These are phyloP conservation scores for Hermanozyma aechmeae DNA, from an alignment of 805 yeast species.

Conservation along the genomic window DNA sequence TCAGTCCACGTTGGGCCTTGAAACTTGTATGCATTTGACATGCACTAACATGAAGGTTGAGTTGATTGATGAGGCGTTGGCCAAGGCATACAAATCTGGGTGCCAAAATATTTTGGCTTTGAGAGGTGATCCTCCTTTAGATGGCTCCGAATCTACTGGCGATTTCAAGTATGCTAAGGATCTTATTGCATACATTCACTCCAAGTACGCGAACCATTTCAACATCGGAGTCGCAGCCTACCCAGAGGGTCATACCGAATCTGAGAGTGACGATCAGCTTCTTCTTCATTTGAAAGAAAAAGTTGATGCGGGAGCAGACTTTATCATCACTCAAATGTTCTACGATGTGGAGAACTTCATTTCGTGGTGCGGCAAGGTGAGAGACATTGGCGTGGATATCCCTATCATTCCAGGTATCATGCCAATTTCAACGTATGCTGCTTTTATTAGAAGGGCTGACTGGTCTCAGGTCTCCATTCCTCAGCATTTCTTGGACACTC, in stretches of 20 bases:
- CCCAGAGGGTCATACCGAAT: conserved; percentile 97
- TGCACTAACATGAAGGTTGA: conserved; percentile 89
- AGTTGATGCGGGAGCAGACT: conserved; percentile 89
- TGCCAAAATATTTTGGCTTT: conserved; percentile 92
- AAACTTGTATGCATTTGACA: conserved; percentile 96
- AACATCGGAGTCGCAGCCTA: conserved; percentile 95
- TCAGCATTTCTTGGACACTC: conserved; percentile 50
- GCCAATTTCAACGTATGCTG: conserved; percentile 95
- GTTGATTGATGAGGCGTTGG: conserved; percentile 75
- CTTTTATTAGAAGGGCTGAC: conserved; percentile 85
- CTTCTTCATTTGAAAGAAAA: conserved; percentile 71
- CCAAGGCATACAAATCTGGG: conserved; percentile 80
- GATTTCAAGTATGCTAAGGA: conserved; percentile 86
- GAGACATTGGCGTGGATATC: conserved; percentile 63
- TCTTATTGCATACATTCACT: conserved; percentile 65
- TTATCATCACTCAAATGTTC: conserved; percentile 94
- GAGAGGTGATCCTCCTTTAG: conserved; percentile 90
- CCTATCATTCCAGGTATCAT: conserved; percentile 97
- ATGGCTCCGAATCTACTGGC: conserved; percentile 66
- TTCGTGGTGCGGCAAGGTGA: conserved; percentile 65
- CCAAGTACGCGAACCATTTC: conserved; percentile 77
- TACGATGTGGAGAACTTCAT: conserved; percentile 85
- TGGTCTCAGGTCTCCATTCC: conserved; percentile 91
- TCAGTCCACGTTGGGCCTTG: conserved; percentile 82
- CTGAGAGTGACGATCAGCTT: conserved; percentile 38